Evolutionary conservation across 2,329 filamentous ascomycete genomes (phyloP).

Genomic region (Epichloe uncinata): DNA sequence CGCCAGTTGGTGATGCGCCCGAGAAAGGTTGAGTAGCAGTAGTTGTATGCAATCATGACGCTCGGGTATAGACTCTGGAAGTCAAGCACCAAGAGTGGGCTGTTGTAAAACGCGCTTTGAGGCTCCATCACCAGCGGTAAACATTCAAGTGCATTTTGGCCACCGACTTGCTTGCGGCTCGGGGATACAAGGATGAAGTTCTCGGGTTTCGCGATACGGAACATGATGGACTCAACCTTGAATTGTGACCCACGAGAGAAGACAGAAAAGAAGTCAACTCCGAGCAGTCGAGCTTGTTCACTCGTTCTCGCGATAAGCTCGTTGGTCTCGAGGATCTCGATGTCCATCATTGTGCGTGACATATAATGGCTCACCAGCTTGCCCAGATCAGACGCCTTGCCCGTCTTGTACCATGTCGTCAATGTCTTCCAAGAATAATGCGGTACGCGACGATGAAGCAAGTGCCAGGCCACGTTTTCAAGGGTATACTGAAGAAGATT

Average conservation of each 20-base stretch:
- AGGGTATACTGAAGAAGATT: constrained; percentile 89
- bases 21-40: constrained; percentile 94
- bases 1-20: constrained; percentile 78
- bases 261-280: constrained; percentile 94
- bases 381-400: constrained; percentile 52
- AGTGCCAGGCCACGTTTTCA: constrained; percentile 88
- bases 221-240: constrained; percentile 98
- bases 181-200: constrained; percentile 86
- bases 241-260: constrained; percentile 92
- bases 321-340: constrained; percentile 85
- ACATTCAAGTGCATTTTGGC: constrained; percentile 89
- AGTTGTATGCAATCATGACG: constrained; percentile 98
- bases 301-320: constrained; percentile 81
- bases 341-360: constrained; percentile 61
- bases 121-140: constrained; percentile 95
- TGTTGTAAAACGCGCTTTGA: constrained; percentile 85
- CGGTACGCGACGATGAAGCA: constrained; percentile 76
- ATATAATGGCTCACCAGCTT: constrained; percentile 71
- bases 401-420: constrained; percentile 68
- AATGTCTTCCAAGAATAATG: constrained; percentile 72
- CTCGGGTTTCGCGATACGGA: constrained; percentile 93
- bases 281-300: constrained; percentile 84
- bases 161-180: constrained; percentile 79
- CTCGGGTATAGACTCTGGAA: constrained; percentile 95
- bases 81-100: constrained; percentile 79